Percentiles rank a stretch among this genome's conserved stretches.
Evolutionary conservation across 768 basidiomycete species (phyloP).

Genomic region (Auriscalpium orientale): DNA sequence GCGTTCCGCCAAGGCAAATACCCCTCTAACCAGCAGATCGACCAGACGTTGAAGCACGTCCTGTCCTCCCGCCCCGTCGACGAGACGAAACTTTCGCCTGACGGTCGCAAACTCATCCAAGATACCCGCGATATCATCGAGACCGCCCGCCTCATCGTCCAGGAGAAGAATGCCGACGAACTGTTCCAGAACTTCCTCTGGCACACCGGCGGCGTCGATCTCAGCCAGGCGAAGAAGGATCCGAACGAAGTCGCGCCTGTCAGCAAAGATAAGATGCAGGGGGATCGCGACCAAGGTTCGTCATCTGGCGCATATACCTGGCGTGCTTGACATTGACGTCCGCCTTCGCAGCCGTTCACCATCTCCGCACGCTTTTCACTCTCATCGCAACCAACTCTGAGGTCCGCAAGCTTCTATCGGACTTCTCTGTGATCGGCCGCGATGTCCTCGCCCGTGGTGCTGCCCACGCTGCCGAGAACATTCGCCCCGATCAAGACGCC

Average conservation of each 20-base stretch:
- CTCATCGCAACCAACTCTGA: constrained; percentile 91
- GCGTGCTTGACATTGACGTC: not conserved
- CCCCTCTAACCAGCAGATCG: constrained; percentile 78
- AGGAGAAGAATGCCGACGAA: constrained; percentile 84
- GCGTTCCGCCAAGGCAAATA: constrained; percentile 75
- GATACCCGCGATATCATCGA: constrained; percentile 77
- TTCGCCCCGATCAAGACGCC: constrained; percentile 58
- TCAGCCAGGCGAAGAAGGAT: constrained; percentile 35
- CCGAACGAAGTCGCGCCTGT: constrained; percentile 36
- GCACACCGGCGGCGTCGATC: constrained; percentile 55
- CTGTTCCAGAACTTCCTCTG: constrained; percentile 88
- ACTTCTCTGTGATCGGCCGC: constrained; percentile 70
- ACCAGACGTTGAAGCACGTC: constrained; percentile 62
- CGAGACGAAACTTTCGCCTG: constrained; percentile 57
- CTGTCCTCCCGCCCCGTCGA: constrained; percentile 52
- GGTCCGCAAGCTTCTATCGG: constrained; percentile 80
- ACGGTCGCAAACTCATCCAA: constrained; percentile 68
- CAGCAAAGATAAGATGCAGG: constrained; percentile 43
- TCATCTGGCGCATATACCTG: not conserved
- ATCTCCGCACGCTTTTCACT: constrained; percentile 81
- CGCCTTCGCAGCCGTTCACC: constrained; percentile 51
- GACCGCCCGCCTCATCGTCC: constrained; percentile 64
- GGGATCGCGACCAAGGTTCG: constrained; percentile 60
- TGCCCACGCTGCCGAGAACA: constrained; percentile 55
- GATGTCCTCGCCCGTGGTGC: constrained; percentile 77